phyloP scores from a whole-genome alignment of 2,329 filamentous ascomycete genomes.

The Colletotrichum brevisporum region DNA sequence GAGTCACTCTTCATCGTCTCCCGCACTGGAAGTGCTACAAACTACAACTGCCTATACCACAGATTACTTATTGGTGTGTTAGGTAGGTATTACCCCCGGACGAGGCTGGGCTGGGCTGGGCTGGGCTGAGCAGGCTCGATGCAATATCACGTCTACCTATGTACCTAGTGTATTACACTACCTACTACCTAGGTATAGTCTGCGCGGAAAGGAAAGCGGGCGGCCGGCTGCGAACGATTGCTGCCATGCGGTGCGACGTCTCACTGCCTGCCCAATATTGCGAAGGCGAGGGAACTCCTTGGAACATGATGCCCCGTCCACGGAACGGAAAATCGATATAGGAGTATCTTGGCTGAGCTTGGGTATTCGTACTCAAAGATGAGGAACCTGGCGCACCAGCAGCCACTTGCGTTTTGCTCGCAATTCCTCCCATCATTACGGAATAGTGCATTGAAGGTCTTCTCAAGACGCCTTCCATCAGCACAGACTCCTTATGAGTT shows the following conservation, averaged over 20 bases:
- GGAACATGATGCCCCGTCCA: constrained; percentile 12
- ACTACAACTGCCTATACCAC: not conserved
- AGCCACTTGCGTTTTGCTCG: constrained; percentile 10
- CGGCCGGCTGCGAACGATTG: constrained; percentile 13
- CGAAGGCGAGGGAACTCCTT: constrained; percentile 1
- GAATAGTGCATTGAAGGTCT: constrained; percentile 6
- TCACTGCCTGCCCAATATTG: constrained; percentile 5
- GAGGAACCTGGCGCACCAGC: not conserved
- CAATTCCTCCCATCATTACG: not conserved
- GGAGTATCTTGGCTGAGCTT: not conserved
- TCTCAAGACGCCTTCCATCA: constrained; percentile 12
- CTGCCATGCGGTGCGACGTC: constrained; percentile 32
- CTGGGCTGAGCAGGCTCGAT: constrained; percentile 17
- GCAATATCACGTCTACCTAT: constrained; percentile 17
- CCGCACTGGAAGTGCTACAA: constrained; percentile 2
- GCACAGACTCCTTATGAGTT: constrained; percentile 19
- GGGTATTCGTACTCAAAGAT: too few relatives aligned
- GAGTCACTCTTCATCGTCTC: constrained; percentile 4
- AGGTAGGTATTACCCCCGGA: too few relatives aligned
- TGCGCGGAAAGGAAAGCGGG: constrained; percentile 34
- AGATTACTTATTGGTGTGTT: too few relatives aligned
- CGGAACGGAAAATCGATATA: not conserved
- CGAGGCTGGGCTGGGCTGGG: not conserved
- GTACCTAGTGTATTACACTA: too few relatives aligned
- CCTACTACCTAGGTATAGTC: too few relatives aligned